Conservation (phyloP, 2,329 filamentous ascomycete genomes). For the Pyricularia grisea region DNA sequence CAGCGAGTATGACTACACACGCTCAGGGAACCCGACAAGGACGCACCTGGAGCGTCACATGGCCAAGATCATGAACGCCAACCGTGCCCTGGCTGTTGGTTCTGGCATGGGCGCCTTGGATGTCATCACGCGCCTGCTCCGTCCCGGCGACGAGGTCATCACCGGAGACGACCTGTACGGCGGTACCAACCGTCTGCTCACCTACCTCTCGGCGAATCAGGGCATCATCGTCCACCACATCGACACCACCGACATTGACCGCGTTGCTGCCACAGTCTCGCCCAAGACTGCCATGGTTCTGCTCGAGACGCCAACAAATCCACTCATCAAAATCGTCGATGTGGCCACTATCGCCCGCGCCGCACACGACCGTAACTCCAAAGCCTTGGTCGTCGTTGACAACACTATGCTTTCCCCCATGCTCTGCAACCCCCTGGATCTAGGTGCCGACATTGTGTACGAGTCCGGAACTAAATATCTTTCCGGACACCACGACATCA, state of each 20-base stretch:
- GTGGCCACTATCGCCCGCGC: conserved; percentile 69
- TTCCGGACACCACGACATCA: conserved; percentile 96
- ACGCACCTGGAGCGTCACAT: conserved; percentile 94
- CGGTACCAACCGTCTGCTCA: conserved; percentile 86
- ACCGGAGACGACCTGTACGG: conserved; percentile 97
- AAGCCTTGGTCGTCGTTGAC: conserved; percentile 82
- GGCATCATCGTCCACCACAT: conserved; percentile 94
- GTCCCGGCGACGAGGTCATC: conserved; percentile 91
- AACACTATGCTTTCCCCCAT: conserved; percentile 99
- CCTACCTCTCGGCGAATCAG: conserved; percentile 80
- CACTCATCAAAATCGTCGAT: conserved; percentile 95
- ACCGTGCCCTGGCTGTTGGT: conserved; percentile 81
- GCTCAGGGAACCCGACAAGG: conserved; percentile 91
- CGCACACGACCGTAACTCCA: conserved; percentile 68
- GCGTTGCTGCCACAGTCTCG: conserved; percentile 58
- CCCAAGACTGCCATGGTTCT: conserved; percentile 90
- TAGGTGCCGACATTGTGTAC: conserved; percentile 93
- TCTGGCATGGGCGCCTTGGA: conserved; percentile 97
- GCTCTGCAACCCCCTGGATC: conserved; percentile 84
- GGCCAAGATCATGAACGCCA: conserved; percentile 97
- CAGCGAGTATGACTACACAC: conserved; percentile 90
- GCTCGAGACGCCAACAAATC: conserved; percentile 94
- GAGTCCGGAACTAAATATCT: conserved; percentile 98
- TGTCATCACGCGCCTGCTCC: conserved; percentile 84
- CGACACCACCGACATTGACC: conserved; percentile 74